phyloP scores from a whole-genome alignment of 2,329 filamentous ascomycete species.

The Fusarium dlaminii region DNA sequence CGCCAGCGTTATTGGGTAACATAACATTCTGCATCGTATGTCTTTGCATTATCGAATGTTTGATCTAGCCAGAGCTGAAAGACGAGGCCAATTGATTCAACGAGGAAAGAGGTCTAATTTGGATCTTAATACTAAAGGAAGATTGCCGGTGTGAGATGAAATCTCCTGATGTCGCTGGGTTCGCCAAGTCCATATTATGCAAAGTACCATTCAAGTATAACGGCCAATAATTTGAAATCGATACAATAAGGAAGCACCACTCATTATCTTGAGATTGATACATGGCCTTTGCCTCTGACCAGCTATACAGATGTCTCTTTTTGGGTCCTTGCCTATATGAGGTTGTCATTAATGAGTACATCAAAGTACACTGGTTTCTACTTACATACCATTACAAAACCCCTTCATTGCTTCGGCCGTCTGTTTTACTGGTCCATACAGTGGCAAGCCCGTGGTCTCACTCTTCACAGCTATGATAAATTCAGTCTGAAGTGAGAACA shows the following conservation, averaged over 20 bases:
- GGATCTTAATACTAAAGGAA: background rate
- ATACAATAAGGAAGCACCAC: background rate
- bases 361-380: background rate
- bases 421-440: background rate
- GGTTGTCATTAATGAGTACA: background rate
- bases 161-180: background rate
- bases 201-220: background rate
- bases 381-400: background rate
- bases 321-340: background rate
- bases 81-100: background rate
- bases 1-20: constrained; percentile 25
- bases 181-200: background rate
- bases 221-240: background rate
- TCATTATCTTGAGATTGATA: background rate
- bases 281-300: background rate
- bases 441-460: background rate
- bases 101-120: background rate
- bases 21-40: constrained; percentile 22
- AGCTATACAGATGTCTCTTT: background rate
- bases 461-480: background rate
- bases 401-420: background rate
- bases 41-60: constrained; percentile 23
- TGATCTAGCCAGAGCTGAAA: background rate
- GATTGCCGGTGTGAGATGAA: background rate
- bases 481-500: background rate